A percentile compares a stretch with the other conserved stretches of the same genome.
Evolutionary conservation across 345 rosid genomes (phyloP).

Genomic region (Streptanthus diversifolius): DNA sequence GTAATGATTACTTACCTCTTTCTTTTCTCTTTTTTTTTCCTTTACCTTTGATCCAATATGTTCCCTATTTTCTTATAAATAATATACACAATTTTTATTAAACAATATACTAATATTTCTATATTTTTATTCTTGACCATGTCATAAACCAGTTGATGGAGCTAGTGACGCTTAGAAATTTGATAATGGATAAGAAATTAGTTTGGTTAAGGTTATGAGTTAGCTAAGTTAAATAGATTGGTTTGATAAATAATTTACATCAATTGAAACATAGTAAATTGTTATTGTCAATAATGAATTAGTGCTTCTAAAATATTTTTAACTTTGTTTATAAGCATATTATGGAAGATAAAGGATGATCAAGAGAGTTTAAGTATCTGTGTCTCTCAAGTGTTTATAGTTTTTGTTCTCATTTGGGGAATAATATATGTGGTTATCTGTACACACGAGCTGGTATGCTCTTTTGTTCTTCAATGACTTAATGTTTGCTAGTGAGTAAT

Average conservation of each 20-base stretch:
- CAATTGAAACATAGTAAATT: neutral
- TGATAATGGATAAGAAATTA: neutral
- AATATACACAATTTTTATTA: neutral
- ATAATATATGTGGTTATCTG: neutral
- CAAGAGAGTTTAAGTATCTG: neutral
- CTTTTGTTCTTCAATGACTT: neutral
- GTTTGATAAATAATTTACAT: neutral
- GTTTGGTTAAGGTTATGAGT: neutral
- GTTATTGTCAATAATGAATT: neutral
- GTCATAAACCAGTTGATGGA: neutral
- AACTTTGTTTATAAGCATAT: neutral
- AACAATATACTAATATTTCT: neutral
- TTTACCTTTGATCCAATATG: slow-evolving; percentile 28
- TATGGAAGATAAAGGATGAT: neutral
- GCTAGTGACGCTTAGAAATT: neutral
- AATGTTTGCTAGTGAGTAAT: neutral
- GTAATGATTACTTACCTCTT: slow-evolving; percentile 46
- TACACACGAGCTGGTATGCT: neutral
- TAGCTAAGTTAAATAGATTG: neutral
- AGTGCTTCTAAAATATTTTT: neutral
- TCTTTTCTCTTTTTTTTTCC: neutral
- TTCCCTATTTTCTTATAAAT: neutral
- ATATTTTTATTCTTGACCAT: neutral
- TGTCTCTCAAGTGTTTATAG: neutral
- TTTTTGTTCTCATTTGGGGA: neutral